phyloP scores from a whole-genome alignment of 345 rosid genomes.

The Eutrema japonicum region DNA sequence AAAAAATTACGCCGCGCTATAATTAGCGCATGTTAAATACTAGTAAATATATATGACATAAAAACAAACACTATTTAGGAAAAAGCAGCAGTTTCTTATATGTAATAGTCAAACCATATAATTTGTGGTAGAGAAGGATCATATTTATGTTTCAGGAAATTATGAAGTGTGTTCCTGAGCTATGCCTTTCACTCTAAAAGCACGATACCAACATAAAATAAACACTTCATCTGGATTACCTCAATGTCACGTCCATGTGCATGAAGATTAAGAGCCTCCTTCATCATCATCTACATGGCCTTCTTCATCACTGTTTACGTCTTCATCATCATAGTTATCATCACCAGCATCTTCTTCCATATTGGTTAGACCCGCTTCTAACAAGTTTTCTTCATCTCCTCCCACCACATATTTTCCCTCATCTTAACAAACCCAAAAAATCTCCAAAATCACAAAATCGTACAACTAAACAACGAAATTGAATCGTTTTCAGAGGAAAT shows the following conservation, averaged over 20 bases:
- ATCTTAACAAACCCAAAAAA: background rate
- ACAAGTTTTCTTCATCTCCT: conserved; percentile 28
- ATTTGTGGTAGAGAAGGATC: conserved; percentile 10
- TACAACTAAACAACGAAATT: too few relatives aligned
- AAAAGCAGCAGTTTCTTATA: conserved; percentile 10
- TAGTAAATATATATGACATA: background rate
- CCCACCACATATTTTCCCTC: conserved; percentile 37
- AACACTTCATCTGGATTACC: conserved; percentile 46
- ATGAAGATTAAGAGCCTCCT: conserved; percentile 70
- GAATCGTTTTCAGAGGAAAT: too few relatives aligned
- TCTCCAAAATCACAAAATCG: too few relatives aligned
- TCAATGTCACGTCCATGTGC: conserved; percentile 65
- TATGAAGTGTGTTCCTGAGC: conserved; percentile 17
- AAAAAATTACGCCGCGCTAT: too few relatives aligned
- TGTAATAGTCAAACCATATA: conserved; percentile 12
- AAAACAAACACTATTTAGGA: background rate
- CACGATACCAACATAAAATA: conserved; percentile 26
- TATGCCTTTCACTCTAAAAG: conserved; percentile 8
- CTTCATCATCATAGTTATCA: conserved; percentile 35
- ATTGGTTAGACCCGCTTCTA: conserved; percentile 38
- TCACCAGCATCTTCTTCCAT: conserved; percentile 35
- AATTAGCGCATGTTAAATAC: too few relatives aligned
- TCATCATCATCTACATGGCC: conserved; percentile 31
- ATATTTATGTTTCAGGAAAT: background rate
- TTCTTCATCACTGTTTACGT: background rate